Evolutionary conservation across 768 basidiomycete species (phyloP).

Genomic region (Tremella mesenterica): DNA sequence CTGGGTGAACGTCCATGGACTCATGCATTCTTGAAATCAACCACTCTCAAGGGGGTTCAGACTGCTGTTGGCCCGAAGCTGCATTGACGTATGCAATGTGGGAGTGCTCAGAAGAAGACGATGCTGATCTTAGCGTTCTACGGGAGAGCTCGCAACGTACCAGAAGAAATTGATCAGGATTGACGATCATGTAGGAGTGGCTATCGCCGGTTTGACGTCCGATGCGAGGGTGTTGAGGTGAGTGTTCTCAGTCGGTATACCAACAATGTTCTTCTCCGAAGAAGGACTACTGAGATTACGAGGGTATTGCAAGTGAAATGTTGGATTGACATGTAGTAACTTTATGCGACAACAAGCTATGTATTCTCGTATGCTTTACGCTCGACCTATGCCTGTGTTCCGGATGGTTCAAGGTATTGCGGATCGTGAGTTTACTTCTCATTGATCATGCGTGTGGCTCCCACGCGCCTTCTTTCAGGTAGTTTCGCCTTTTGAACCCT

Average conservation of each 20-base stretch:
- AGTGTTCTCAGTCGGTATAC: constrained; percentile 17
- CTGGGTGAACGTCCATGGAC: no score
- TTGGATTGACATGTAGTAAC: constrained; percentile 55
- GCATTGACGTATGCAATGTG: no score
- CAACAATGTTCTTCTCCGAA: background rate
- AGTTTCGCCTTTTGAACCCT: background rate
- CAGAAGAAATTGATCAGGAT: constrained; percentile 99
- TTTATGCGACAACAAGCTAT: constrained; percentile 99
- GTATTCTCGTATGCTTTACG: constrained; percentile 88
- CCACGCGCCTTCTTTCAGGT: background rate
- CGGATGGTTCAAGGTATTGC: constrained; percentile 87
- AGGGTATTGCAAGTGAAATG: no score
- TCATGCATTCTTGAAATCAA: no score
- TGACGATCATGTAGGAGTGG: constrained; percentile 99
- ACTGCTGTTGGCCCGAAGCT: no score
- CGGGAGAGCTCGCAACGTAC: constrained; percentile 96
- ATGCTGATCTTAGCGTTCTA: constrained; percentile 66
- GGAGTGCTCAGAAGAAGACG: no score
- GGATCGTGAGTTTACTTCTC: constrained; percentile 62
- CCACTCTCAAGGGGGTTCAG: no score
- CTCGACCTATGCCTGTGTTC: constrained; percentile 86
- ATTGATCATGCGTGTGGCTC: background rate
- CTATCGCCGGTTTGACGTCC: constrained; percentile 95
- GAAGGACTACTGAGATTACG: no score
- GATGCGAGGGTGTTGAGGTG: constrained; percentile 96